Evolutionary conservation across 768 basidiomycete species (phyloP), one percentile per base, ranked within the genome.

Genomic region (Russula sp.): DNA sequence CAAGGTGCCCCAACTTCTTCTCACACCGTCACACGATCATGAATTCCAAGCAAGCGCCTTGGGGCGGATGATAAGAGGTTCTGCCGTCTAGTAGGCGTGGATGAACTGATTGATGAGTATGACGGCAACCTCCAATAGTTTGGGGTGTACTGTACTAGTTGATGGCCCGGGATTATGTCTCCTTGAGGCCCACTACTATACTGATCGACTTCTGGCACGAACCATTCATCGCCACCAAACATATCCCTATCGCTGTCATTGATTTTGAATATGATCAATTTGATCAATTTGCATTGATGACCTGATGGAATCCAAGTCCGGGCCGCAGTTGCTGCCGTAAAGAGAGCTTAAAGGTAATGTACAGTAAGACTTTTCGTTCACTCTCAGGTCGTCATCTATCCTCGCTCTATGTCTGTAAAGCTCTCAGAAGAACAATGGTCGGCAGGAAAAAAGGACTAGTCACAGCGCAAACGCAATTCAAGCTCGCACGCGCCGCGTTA

Each of bases 21-120:
- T 37, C 47, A 49, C 47, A 39, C 8, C 27, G 35, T 57, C 57
- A 57, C 57, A 39, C 57, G 57, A 57, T 20, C 47, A 57, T 14
- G 20, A 57, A 18, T 57, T 57, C 35, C 14, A 14, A 47, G 45
- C 14, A 20, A 34, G 18, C 55, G 13, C 39, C 40, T 6, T 40
- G 39, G 22, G 27, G n/a, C 18, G 27, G 40, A 42, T 55, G 22
- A 55, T 5, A 27, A 31, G 22, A 22, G 22, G 16, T 44, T 44
- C 8, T 45, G 42, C 42, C 42, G 42, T 16, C 34, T n/a, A 9
- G 32, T n/a, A 16, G 16, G 8, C 8, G 18, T 7, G 32, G 20
- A n/a, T 18, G n/a, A 37, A n/a, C 51, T 18, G 51, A 53, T n/a
- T 35, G 7, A 11, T 35, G 34, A 18, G 51, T 20, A 13, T 37